Evolutionary conservation across 257 asterid genomes (phyloP), one percentile per base, ranked within the genome.

Genomic region (Capsicum pubescens): DNA sequence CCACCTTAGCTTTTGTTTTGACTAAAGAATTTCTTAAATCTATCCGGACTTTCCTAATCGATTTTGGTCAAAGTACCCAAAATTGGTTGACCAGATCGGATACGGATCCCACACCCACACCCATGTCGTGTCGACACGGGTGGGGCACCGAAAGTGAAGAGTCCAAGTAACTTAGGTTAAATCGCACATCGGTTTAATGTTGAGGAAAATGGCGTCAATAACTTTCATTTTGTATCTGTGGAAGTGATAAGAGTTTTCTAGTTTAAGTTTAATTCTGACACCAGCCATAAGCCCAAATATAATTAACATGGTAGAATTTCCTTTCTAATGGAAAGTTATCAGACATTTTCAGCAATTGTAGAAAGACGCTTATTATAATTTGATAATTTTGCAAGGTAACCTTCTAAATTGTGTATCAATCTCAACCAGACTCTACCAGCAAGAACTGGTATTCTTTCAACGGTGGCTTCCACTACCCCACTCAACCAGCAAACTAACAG

Each of bases 391-490:
- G 61, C 61, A 50, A 74, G 58, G 60, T 7, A 74, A 54, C 61
- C 46, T 50, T 74, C 46, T 12, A 74, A 74, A 6, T 3, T 21
- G 81, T 74, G 61, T 21, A 3, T 74, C 81, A 74, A 74, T 74
- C 61, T 74, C 81, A 50, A 50, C 46, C 44, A 74, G 44, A 50
- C 35, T n/a, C 81, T 50, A 50, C 7, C 61, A 50, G 61, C 8
- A 21, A 50, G 61, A 74, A 74, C 19, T 54, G 19, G 46, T 50
- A 50, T 21, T 74, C 61, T 74, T 50, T 50, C 60, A 74, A 74
- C 4, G 3, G 58, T 61, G 50, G 81, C 81, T 74, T 74, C 61
- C n/a, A 74, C 61, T 74, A 54, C 46, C 81, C 81, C 44, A 21
- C 2, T 50, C 81, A 0, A 52, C 46, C 61, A 50, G 50, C 81